Conservation (phyloP, 2,329 filamentous ascomycete genomes). For the Pseudocercospora vitis region DNA sequence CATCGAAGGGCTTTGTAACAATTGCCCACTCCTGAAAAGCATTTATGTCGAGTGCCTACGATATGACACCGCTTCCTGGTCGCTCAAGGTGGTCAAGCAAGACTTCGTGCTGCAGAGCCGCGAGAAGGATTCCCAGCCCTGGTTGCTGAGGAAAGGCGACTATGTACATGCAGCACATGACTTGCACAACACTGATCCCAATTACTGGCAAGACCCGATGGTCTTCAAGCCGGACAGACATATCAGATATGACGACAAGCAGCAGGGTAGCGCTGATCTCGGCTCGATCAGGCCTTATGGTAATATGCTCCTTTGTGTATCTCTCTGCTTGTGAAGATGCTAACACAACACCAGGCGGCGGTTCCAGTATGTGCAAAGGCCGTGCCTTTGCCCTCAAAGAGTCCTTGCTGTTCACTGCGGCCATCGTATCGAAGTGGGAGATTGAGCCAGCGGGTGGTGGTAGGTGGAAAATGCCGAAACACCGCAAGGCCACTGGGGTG, state of each 20-base stretch:
- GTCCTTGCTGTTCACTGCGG: conserved; percentile 52
- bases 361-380: conserved; percentile 51
- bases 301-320: too few relatives aligned
- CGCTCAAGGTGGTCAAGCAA: conserved; percentile 37
- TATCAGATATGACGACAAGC: conserved; percentile 34
- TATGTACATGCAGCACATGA: conserved; percentile 41
- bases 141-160: conserved; percentile 38
- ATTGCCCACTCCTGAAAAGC: conserved; percentile 41
- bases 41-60: conserved; percentile 42
- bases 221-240: conserved; percentile 39
- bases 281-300: conserved; percentile 50
- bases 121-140: conserved; percentile 37
- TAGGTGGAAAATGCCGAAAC: conserved; percentile 54
- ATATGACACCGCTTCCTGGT: conserved; percentile 40
- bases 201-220: conserved; percentile 36
- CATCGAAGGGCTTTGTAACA: conserved; percentile 35
- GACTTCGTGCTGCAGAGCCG: conserved; percentile 40
- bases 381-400: conserved; percentile 53
- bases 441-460: conserved; percentile 49
- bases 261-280: conserved; percentile 39
- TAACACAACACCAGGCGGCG: conserved; percentile 46
- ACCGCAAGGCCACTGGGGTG: conserved; percentile 50
- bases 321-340: too few relatives aligned
- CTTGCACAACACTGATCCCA: conserved; percentile 40
- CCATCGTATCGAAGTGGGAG: conserved; percentile 58